Base-by-base conservation (phyloP, 352 stramenopile genomes). In the Globisporangium sylvaticum region DNA sequence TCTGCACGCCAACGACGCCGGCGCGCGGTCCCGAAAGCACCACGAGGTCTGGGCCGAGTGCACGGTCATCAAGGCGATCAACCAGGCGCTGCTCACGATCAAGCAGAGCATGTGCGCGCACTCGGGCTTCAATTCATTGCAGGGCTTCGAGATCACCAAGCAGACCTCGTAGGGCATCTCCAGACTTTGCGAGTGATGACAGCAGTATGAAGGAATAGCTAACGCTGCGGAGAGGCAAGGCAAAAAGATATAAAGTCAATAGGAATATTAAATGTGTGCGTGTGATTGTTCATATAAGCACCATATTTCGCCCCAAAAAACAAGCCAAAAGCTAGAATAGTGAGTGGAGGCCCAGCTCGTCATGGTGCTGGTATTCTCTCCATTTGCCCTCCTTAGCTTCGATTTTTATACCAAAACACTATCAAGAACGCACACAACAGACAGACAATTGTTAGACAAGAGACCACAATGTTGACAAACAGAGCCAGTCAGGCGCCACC, bases 1-100 rank as follows among this genome's bases (percentile, higher is more conserved):
- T 3, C 24, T 59, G 18, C 65, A 70, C 48, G 31, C 44, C 55
- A 54, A 69, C 14, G 29, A 65, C 14, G n/a, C 25, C 1, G 22
- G 8, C 25, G 46, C 58, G 24, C 55, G 62, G 3, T 44, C 48
- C 1, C 5, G 34, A 2, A 77, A 77, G 58, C 67, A 69, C 14
- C 68, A 72, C 37, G 71, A 77, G 34, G 64, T 77, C 12, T 77
- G 71, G 71, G 44, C 62, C 54, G 71, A 73, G 54, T 75, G 71
- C 61, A 63, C 71, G n/a, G 32, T 77, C 24, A 58, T 69, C 32
- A 77, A 77, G 39, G 65, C 37, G 39, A 64, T 72, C 25, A 77
- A 77, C 67, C 61, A 72, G 24, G 71, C 61, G 9, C 39, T 77
- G 34, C 12, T 69, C 15, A 27, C n/a, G 37, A 39, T 68, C 59